Conservation (phyloP, 2,329 filamentous ascomycete genomes). For the Fusarium tuaranense region DNA sequence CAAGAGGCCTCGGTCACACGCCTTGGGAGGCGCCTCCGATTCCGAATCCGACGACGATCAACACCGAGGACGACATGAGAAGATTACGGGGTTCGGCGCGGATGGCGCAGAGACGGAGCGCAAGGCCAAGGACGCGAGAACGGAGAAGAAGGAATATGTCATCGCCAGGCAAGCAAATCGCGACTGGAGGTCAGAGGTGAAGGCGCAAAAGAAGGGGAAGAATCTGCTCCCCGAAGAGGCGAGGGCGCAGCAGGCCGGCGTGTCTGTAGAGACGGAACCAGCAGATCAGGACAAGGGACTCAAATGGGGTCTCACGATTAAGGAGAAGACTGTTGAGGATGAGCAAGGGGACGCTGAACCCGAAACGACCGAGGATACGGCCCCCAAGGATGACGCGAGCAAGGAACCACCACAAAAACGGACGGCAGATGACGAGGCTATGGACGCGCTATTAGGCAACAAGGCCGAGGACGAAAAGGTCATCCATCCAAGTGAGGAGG, state of each 20-base stretch:
- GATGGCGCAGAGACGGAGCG: constrained; percentile 57
- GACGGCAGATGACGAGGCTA: constrained; percentile 64
- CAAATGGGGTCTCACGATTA: constrained; percentile 65
- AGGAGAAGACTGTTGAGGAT: constrained; percentile 65
- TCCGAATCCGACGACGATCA: constrained; percentile 55
- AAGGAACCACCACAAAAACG: constrained; percentile 21
- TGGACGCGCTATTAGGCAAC: constrained; percentile 75
- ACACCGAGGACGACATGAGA: constrained; percentile 53
- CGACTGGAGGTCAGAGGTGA: constrained; percentile 70
- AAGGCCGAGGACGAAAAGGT: constrained; percentile 61
- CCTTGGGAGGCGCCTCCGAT: constrained; percentile 57
- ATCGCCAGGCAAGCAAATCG: constrained; percentile 70
- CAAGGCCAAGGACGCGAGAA: constrained; percentile 44
- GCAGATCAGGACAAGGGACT: constrained; percentile 65
- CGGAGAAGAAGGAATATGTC: constrained; percentile 58
- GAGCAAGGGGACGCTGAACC: constrained; percentile 53
- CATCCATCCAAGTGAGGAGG: constrained; percentile 70
- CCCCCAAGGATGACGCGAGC: constrained; percentile 10
- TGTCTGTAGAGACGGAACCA: constrained; percentile 48
- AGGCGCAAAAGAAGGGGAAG: constrained; percentile 60
- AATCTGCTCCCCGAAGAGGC: constrained; percentile 70
- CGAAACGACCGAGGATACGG: constrained; percentile 12
- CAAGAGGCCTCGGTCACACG: constrained; percentile 60
- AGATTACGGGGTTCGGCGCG: constrained; percentile 62
- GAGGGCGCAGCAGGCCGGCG: constrained; percentile 55